These are phyloP conservation scores for Quercus robur DNA, from an alignment of 306 rosid genomes.

Conservation along the genomic window DNA sequence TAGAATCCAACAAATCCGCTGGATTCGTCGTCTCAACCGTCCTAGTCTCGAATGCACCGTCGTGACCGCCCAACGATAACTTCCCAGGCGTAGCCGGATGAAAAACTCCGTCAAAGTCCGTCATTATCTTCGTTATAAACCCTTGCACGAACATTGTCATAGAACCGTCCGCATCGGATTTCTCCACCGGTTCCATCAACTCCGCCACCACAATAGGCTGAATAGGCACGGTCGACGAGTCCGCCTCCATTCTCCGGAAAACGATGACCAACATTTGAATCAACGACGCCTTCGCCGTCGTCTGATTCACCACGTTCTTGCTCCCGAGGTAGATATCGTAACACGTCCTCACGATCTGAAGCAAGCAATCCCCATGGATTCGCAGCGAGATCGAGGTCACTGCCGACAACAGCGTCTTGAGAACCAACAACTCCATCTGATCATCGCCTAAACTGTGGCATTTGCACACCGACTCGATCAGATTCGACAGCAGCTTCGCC, in stretches of 20 bases:
- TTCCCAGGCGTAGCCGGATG: conserved; percentile 65
- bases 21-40: conserved; percentile 94
- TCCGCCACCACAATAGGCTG: conserved; percentile 98
- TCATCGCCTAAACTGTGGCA: conserved; percentile 90
- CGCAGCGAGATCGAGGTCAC: conserved; percentile 90
- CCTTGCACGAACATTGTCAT: conserved; percentile 95
- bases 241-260: conserved; percentile 98
- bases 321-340: conserved; percentile 85
- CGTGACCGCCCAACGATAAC: conserved; percentile 66
- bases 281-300: conserved; percentile 94
- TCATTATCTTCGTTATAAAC: conserved; percentile 91
- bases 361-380: conserved; percentile 93
- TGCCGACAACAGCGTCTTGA: conserved; percentile 86
- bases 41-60: conserved; percentile 94
- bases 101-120: conserved; percentile 95
- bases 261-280: conserved; percentile 97
- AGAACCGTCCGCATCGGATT: conserved; percentile 63
- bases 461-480: conserved; percentile 91
- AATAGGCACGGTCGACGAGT: conserved; percentile 88
- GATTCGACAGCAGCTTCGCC: conserved; percentile 64
- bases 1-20: conserved; percentile 92
- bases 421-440: conserved; percentile 66
- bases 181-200: conserved; percentile 80
- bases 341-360: conserved; percentile 86
- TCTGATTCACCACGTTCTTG: conserved; percentile 87